Conservation (phyloP, 2,329 filamentous ascomycete genomes). For the Xylaria digitata region DNA sequence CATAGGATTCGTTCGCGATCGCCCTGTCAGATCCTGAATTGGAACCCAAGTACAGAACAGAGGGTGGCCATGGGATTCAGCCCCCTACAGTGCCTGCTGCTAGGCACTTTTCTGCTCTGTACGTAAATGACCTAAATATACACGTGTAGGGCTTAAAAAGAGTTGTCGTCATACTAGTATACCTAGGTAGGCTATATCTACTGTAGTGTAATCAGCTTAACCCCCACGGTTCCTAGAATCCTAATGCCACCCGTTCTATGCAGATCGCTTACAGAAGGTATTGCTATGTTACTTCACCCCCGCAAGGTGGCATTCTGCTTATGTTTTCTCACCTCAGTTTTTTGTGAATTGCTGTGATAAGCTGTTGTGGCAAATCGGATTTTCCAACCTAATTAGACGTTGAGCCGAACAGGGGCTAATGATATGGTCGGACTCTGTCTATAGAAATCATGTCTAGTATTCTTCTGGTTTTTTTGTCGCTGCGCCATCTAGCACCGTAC, state of each 20-base stretch:
- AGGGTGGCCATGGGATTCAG: conserved; percentile 13
- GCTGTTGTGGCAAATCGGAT: background rate
- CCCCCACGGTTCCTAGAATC: conserved; percentile 8
- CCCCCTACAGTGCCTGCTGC: background rate
- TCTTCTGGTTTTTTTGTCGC: background rate
- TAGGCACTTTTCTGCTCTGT: background rate
- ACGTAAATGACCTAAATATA: background rate
- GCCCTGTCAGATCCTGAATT: background rate
- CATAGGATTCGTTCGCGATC: background rate
- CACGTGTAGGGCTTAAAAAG: background rate
- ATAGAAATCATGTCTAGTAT: background rate
- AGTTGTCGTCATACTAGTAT: background rate
- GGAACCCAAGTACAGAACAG: background rate
- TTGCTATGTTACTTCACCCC: background rate
- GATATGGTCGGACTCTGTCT: background rate
- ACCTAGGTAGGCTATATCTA: background rate
- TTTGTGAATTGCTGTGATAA: background rate
- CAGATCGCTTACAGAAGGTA: background rate
- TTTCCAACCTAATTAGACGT: background rate
- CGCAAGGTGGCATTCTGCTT: background rate
- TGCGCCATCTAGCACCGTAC: background rate
- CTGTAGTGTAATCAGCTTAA: background rate
- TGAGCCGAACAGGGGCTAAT: background rate
- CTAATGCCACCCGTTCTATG: conserved; percentile 5
- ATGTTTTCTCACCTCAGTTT: background rate